A percentile compares a stretch with the other conserved stretches of the same genome.
phyloP scores from a whole-genome alignment of 2,329 filamentous ascomycete species.

The Teratosphaeria nubilosa region DNA sequence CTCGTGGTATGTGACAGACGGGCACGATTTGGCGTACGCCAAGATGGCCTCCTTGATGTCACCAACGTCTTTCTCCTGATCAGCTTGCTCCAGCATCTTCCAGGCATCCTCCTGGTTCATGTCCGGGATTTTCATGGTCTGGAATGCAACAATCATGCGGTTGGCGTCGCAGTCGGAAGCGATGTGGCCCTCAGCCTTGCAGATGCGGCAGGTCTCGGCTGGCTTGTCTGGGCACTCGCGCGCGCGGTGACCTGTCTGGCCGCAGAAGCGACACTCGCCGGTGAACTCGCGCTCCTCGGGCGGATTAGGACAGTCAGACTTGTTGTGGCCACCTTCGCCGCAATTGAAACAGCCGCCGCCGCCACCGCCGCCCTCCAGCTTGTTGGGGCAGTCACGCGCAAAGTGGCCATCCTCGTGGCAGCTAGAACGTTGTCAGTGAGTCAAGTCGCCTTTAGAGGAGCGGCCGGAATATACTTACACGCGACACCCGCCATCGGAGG shows the following conservation, averaged over 20 bases:
- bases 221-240: slow-evolving; percentile 54
- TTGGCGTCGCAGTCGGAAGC: slow-evolving; percentile 48
- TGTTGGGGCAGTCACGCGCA: slow-evolving; percentile 39
- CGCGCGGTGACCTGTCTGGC: slow-evolving; percentile 44
- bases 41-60: slow-evolving; percentile 46
- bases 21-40: slow-evolving; percentile 52
- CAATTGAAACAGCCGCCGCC: slow-evolving; percentile 51
- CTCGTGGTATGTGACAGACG: slow-evolving; percentile 47
- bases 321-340: slow-evolving; percentile 50
- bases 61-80: slow-evolving; percentile 47
- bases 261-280: slow-evolving; percentile 51
- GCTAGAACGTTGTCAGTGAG: not conserved
- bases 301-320: slow-evolving; percentile 51
- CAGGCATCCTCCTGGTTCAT: slow-evolving; percentile 46
- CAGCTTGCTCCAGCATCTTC: slow-evolving; percentile 44
- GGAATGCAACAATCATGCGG: slow-evolving; percentile 47
- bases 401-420: slow-evolving; percentile 36
- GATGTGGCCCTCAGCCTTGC: slow-evolving; percentile 43
- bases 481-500: slow-evolving; percentile 28
- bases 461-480: slow-evolving; percentile 25
- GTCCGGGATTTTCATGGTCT: slow-evolving; percentile 28
- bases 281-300: slow-evolving; percentile 41
- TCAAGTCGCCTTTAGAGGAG: not conserved
- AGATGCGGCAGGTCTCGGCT: slow-evolving; percentile 50
- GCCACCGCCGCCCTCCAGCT: slow-evolving; percentile 21